phyloP scores from a whole-genome alignment of 1,284 basidiomycete genomes.

The Tilletia setariae region DNA sequence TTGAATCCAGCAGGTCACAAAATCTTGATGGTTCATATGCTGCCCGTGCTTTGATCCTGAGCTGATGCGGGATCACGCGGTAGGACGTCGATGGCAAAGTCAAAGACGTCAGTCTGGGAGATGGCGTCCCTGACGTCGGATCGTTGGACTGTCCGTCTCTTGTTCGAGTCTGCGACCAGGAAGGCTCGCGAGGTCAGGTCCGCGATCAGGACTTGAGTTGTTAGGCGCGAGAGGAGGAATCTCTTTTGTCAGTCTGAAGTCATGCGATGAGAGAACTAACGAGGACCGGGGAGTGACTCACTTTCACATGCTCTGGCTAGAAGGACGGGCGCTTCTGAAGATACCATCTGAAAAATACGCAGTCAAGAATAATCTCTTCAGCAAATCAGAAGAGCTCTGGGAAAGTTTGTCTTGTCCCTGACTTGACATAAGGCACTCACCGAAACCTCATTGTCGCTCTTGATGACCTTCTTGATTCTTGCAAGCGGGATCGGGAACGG shows the following conservation, averaged over 20 bases:
- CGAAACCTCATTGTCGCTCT: slow-evolving; percentile 52
- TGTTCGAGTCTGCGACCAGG: slow-evolving; percentile 49
- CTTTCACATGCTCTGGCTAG: slow-evolving; percentile 53
- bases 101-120: slow-evolving; percentile 50
- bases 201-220: slow-evolving; percentile 47
- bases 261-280: not conserved
- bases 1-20: too few relatives aligned
- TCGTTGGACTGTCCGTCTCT: slow-evolving; percentile 50
- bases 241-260: not conserved
- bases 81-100: slow-evolving; percentile 54
- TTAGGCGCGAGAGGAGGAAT: slow-evolving; percentile 2
- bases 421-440: slow-evolving; percentile 18
- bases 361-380: not conserved
- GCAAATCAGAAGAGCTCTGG: not conserved
- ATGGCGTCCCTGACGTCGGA: slow-evolving; percentile 51
- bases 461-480: slow-evolving; percentile 54
- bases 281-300: too few relatives aligned
- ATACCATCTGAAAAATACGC: slow-evolving; percentile 40
- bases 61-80: slow-evolving; percentile 24
- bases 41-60: not conserved
- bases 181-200: slow-evolving; percentile 53
- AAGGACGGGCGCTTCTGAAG: slow-evolving; percentile 52
- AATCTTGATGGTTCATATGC: too few relatives aligned
- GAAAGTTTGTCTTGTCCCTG: too few relatives aligned
- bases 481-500: slow-evolving; percentile 39